Conservation (phyloP, 352 stramenopile species). For the Phytophthora macrochlamydospora region DNA sequence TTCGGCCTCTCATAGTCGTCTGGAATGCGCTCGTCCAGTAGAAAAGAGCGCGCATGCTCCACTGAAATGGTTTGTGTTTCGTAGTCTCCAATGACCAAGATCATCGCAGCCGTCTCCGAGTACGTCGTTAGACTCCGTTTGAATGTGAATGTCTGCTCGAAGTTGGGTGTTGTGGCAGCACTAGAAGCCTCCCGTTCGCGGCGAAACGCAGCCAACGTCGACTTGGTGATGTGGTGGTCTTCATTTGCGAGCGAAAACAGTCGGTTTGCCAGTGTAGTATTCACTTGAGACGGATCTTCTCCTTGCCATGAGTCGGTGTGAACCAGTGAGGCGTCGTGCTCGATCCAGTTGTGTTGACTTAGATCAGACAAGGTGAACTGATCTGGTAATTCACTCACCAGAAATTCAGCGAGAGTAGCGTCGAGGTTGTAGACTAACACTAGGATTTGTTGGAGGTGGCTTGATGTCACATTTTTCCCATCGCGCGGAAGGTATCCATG, state of each 20-base stretch:
- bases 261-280: conserved; percentile 43
- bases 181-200: conserved; percentile 49
- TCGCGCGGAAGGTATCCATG: conserved; percentile 62
- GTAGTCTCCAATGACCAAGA: conserved; percentile 57
- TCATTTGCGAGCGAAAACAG: conserved; percentile 41
- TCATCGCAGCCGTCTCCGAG: conserved; percentile 48
- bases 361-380: conserved; percentile 62
- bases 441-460: conserved; percentile 36
- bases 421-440: conserved; percentile 53
- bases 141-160: conserved; percentile 35
- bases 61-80: conserved; percentile 42
- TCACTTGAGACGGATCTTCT: conserved; percentile 48
- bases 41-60: conserved; percentile 45
- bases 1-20: conserved; percentile 42
- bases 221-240: conserved; percentile 37
- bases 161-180: conserved; percentile 45
- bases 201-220: conserved; percentile 49
- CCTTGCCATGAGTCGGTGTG: conserved; percentile 58
- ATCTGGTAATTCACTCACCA: conserved; percentile 35
- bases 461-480: conserved; percentile 52
- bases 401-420: conserved; percentile 27
- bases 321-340: conserved; percentile 77
- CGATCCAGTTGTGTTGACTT: conserved; percentile 61
- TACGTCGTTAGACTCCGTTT: conserved; percentile 46
- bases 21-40: conserved; percentile 57